phyloP scores from a whole-genome alignment of 495 filamentous ascomycete genomes.

The Talaromyces stipitatus region DNA sequence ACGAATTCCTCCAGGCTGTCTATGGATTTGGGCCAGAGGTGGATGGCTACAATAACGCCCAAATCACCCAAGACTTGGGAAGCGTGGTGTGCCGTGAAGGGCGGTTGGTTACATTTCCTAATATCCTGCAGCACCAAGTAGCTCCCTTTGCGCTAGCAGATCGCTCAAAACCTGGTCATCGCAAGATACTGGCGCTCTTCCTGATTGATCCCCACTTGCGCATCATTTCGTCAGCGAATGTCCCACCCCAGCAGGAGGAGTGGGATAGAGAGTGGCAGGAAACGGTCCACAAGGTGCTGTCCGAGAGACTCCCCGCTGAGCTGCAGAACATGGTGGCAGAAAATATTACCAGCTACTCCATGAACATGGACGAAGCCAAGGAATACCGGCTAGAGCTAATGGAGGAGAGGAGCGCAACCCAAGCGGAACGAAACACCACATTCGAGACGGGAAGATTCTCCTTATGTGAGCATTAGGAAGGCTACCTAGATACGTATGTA shows the following conservation, averaged over 20 bases:
- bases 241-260: slow-evolving; percentile 43
- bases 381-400: slow-evolving; percentile 39
- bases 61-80: slow-evolving; percentile 27
- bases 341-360: slow-evolving; percentile 19
- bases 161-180: slow-evolving; percentile 41
- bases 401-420: slow-evolving; percentile 27
- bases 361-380: slow-evolving; percentile 37
- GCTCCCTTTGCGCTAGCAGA: slow-evolving; percentile 42
- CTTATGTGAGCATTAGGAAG: slow-evolving; percentile 22
- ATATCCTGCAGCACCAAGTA: slow-evolving; percentile 43
- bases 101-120: slow-evolving; percentile 26
- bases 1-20: slow-evolving; percentile 21
- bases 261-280: slow-evolving; percentile 24
- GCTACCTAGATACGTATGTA: no score
- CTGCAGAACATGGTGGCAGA: slow-evolving; percentile 27
- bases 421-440: slow-evolving; percentile 7
- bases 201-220: slow-evolving; percentile 46
- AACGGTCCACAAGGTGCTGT: slow-evolving; percentile 9
- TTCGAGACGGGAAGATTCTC: slow-evolving; percentile 14
- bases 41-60: neutral
- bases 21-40: slow-evolving; percentile 16
- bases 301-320: slow-evolving; percentile 26
- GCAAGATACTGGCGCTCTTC: slow-evolving; percentile 49
- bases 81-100: slow-evolving; percentile 20
- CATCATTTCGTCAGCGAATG: slow-evolving; percentile 47